Evolutionary conservation across 2,329 filamentous ascomycete genomes (phyloP).

Genomic region (Fusarium torreyae): DNA sequence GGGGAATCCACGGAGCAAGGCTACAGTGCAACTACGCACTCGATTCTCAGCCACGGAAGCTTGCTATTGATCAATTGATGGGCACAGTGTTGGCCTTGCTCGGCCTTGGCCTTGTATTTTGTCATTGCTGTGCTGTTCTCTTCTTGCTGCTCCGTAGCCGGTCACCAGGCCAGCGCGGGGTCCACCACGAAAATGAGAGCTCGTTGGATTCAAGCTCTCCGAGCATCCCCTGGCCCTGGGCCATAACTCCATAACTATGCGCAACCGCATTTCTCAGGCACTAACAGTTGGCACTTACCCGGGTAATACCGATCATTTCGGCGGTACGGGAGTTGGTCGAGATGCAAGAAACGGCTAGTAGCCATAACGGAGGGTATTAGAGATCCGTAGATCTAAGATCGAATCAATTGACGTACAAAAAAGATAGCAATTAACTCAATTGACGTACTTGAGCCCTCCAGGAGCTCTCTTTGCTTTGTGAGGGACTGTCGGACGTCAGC

Average conservation of each 20-base stretch:
- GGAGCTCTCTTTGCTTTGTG: background rate
- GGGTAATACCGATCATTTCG: constrained; percentile 51
- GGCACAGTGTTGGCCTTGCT: constrained; percentile 7
- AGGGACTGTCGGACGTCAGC: constrained; percentile 34
- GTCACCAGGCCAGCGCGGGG: constrained; percentile 43
- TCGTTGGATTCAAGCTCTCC: constrained; percentile 38
- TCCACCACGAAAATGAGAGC: constrained; percentile 41
- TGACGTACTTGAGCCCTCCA: background rate
- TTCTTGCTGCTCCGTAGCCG: constrained; percentile 34
- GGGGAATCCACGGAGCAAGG: constrained; percentile 13
- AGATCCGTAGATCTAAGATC: constrained; percentile 20
- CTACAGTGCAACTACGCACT: background rate
- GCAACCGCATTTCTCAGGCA: constrained; percentile 48
- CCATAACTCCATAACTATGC: constrained; percentile 8
- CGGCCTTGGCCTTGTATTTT: background rate
- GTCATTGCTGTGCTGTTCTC: constrained; percentile 13
- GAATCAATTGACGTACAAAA: constrained; percentile 31
- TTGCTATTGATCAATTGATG: constrained; percentile 32
- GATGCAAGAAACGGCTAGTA: constrained; percentile 42
- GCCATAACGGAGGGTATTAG: constrained; percentile 14
- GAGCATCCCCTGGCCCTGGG: constrained; percentile 22
- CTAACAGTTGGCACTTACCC: constrained; percentile 42
- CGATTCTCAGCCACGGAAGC: constrained; percentile 17
- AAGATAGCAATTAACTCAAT: constrained; percentile 4
- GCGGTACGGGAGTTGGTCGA: constrained; percentile 49